A percentile compares a stretch with the other conserved stretches of the same genome.
Evolutionary conservation across 2,329 filamentous ascomycete species (phyloP).

Genomic region (Arthrinium puccinioides): DNA sequence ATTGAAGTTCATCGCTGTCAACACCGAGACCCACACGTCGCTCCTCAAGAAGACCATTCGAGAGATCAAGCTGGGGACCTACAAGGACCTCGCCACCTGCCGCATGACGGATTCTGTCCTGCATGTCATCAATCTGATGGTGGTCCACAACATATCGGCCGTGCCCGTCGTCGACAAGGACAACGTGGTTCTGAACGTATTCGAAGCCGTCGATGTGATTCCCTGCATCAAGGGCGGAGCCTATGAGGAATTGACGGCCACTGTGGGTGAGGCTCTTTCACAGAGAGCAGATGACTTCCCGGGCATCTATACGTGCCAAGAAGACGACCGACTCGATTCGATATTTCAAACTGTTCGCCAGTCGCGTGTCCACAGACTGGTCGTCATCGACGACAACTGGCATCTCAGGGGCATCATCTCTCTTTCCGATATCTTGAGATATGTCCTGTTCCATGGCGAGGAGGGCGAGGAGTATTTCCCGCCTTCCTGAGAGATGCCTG

Average conservation of each 20-base stretch:
- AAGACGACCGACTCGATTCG: constrained; percentile 86
- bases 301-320: constrained; percentile 91
- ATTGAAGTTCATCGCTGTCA: constrained; percentile 96
- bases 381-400: constrained; percentile 86
- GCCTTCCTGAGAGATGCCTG: constrained; percentile 1
- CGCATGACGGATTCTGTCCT: constrained; percentile 87
- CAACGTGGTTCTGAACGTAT: constrained; percentile 79
- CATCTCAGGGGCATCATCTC: constrained; percentile 84
- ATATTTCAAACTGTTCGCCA: constrained; percentile 97
- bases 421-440: constrained; percentile 92
- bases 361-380: constrained; percentile 85
- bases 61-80: constrained; percentile 81
- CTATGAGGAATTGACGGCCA: constrained; percentile 83
- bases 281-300: constrained; percentile 86
- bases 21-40: constrained; percentile 77
- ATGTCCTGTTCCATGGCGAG: constrained; percentile 78
- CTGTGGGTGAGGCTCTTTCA: constrained; percentile 80
- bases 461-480: constrained; percentile 42
- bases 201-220: constrained; percentile 96
- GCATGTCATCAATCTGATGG: constrained; percentile 89
- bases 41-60: constrained; percentile 79
- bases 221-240: constrained; percentile 87
- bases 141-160: constrained; percentile 87
- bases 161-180: constrained; percentile 85
- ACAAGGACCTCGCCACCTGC: constrained; percentile 71